These are phyloP conservation scores for Oldenlandia corymbosa DNA, from an alignment of 257 asterid genomes.

Conservation along the genomic window DNA sequence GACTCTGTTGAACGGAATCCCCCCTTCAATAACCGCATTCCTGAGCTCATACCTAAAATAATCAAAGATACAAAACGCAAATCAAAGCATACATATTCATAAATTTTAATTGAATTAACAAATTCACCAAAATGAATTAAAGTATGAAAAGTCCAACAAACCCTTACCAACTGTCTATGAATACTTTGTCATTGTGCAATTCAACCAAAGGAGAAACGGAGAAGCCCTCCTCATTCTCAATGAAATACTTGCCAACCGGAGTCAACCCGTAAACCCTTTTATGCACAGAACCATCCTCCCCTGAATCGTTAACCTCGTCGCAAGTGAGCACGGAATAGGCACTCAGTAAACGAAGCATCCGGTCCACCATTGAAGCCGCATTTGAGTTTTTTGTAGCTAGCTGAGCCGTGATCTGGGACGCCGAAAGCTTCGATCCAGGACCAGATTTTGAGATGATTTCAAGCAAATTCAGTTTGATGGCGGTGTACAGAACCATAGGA, in stretches of 20 bases:
- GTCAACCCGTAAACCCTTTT: neutral
- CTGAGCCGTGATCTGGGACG: neutral
- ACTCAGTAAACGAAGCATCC: conserved; percentile 10
- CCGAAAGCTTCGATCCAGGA: neutral
- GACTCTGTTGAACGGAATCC: neutral
- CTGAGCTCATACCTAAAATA: neutral
- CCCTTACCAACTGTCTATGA: neutral
- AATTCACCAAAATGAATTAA: neutral
- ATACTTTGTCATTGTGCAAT: neutral
- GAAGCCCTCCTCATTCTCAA: neutral
- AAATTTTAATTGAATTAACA: neutral
- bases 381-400: conserved; percentile 5
- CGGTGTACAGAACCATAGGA: conserved; percentile 12
- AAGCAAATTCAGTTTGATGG: conserved; percentile 6
- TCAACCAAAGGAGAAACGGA: neutral
- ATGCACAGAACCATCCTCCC: neutral
- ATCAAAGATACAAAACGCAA: neutral
- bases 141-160: neutral
- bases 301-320: neutral
- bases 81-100: neutral
- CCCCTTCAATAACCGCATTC: neutral
- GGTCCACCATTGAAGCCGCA: conserved; percentile 13
- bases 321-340: neutral
- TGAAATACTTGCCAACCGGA: neutral
- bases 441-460: conserved; percentile 12